Evolutionary conservation across 2,329 filamentous ascomycete genomes (phyloP).

Genomic region (Juglanconis juglandina): DNA sequence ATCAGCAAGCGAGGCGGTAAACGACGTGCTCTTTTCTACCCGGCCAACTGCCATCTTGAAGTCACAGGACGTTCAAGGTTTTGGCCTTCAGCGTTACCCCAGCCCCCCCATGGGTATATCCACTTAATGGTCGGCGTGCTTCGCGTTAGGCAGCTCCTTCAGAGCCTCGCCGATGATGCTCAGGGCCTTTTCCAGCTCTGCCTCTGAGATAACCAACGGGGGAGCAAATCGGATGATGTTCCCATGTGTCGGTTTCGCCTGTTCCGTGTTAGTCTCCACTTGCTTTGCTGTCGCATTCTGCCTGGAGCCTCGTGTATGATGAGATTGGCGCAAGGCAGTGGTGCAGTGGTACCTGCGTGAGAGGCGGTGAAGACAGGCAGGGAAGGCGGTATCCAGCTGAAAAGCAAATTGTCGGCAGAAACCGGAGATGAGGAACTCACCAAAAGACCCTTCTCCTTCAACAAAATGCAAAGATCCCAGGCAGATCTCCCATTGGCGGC

Average conservation of each 20-base stretch:
- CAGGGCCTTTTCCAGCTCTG: constrained; percentile 75
- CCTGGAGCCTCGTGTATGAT: not conserved
- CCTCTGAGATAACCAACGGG: constrained; percentile 87
- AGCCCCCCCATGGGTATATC: not conserved
- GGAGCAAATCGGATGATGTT: constrained; percentile 99
- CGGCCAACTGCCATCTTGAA: not conserved
- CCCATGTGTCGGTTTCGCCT: constrained; percentile 97
- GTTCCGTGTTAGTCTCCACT: constrained; percentile 24
- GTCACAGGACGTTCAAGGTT: not conserved
- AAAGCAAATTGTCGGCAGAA: constrained; percentile 2
- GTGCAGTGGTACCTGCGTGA: constrained; percentile 12
- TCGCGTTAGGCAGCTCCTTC: constrained; percentile 70
- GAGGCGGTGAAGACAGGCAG: constrained; percentile 10
- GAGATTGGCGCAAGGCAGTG: not conserved
- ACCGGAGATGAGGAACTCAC: constrained; percentile 49
- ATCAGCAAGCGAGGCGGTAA: constrained; percentile 18
- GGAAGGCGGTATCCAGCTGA: constrained; percentile 2
- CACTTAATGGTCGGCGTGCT: constrained; percentile 37
- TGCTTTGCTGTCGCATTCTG: constrained; percentile 7
- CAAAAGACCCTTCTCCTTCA: constrained; percentile 92
- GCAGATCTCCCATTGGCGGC: constrained; percentile 82
- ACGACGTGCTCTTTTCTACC: constrained; percentile 5
- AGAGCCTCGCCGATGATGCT: constrained; percentile 78
- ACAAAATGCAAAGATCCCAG: constrained; percentile 93
- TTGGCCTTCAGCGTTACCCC: constrained; percentile 1